Percentiles rank a stretch among this genome's conserved stretches.
Evolutionary conservation across 169 alveolate genomes (phyloP).

Genomic region (Eimeria maxima): DNA sequence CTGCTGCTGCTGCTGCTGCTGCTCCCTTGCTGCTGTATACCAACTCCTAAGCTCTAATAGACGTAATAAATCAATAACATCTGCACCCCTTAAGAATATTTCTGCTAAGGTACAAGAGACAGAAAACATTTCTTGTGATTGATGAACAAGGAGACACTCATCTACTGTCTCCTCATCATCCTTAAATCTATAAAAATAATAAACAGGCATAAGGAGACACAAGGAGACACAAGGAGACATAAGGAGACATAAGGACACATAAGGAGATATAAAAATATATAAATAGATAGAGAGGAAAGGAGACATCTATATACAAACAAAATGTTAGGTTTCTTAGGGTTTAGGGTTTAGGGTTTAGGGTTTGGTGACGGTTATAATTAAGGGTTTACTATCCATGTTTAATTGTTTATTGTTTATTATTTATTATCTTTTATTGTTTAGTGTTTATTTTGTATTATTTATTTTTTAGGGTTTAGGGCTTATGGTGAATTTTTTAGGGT

Average conservation of each 20-base stretch:
- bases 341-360: neutral
- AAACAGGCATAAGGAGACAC: too few relatives aligned
- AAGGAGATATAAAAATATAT: too few relatives aligned
- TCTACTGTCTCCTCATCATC: neutral
- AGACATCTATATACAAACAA: too few relatives aligned
- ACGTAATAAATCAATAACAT: conserved; percentile 87
- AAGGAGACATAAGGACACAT: too few relatives aligned
- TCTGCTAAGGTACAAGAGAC: conserved; percentile 93
- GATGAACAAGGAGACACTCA: neutral
- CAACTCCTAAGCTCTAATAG: conserved; percentile 80
- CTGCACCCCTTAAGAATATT: conserved; percentile 89
- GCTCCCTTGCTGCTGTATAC: neutral
- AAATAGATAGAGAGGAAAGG: too few relatives aligned
- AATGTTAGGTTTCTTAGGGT: neutral
- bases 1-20: conserved; percentile 71
- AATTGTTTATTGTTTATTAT: neutral
- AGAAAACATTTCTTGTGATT: conserved; percentile 91
- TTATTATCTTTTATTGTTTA: too few relatives aligned
- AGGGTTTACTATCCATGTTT: neutral
- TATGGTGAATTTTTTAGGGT: neutral
- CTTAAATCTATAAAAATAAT: too few relatives aligned
- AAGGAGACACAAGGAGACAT: too few relatives aligned
- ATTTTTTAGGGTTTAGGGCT: too few relatives aligned
- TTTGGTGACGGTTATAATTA: neutral
- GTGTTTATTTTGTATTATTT: too few relatives aligned